phyloP scores from a whole-genome alignment of 345 rosid species.

The Tarenaya hassleriana region DNA sequence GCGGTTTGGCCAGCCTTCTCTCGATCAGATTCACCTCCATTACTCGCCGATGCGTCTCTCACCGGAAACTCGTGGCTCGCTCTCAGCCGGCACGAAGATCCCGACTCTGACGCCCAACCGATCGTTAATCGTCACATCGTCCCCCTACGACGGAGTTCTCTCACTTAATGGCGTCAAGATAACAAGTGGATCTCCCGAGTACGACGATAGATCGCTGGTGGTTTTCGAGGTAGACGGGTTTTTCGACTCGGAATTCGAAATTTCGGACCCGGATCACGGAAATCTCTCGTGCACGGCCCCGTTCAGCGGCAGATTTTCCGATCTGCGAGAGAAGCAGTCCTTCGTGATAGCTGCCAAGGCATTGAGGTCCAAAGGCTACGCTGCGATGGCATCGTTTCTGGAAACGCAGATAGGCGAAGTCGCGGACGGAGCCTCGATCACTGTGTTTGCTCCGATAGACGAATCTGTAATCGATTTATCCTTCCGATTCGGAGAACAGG shows the following conservation, averaged over 20 bases:
- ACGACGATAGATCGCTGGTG: slow-evolving; percentile 29
- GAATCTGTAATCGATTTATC: neutral
- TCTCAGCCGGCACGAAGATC: slow-evolving; percentile 30
- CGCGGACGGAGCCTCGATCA: slow-evolving; percentile 5
- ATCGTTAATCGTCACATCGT: slow-evolving; percentile 28
- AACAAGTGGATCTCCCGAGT: slow-evolving; percentile 4
- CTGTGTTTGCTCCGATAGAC: slow-evolving; percentile 35
- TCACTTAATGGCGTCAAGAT: slow-evolving; percentile 27
- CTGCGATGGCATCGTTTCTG: slow-evolving; percentile 32
- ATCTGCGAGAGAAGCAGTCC: neutral
- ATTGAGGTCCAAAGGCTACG: slow-evolving; percentile 23
- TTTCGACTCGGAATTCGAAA: slow-evolving; percentile 21
- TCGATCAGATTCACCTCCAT: slow-evolving; percentile 32
- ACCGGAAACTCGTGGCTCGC: slow-evolving; percentile 18
- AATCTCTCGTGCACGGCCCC: slow-evolving; percentile 1
- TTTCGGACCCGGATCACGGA: neutral
- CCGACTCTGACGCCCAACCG: slow-evolving; percentile 28
- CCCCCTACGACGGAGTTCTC: neutral
- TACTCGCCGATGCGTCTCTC: slow-evolving; percentile 25
- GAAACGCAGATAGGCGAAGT: slow-evolving; percentile 27
- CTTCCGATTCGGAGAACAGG: slow-evolving; percentile 4
- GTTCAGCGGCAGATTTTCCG: neutral
- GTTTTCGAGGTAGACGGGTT: slow-evolving; percentile 27
- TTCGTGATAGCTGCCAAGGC: slow-evolving; percentile 18
- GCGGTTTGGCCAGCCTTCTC: slow-evolving; percentile 32